A percentile compares a stretch with the other conserved stretches of the same genome.
Evolutionary conservation across 2,329 filamentous ascomycete species (phyloP).

Genomic region (Cercospora canescens): DNA sequence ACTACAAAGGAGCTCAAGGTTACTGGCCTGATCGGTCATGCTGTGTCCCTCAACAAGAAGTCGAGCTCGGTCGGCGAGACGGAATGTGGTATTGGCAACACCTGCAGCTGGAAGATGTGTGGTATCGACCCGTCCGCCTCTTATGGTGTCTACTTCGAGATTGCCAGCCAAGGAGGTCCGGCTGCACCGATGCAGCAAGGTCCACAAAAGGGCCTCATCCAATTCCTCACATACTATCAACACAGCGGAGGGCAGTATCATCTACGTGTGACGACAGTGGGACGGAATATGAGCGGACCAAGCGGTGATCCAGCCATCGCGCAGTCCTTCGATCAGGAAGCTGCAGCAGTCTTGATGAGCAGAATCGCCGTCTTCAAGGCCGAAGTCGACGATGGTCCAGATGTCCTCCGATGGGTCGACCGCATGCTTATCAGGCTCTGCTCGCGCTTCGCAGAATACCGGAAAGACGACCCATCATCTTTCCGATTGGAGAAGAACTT

Average conservation of each 20-base stretch:
- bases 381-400: constrained; percentile 97
- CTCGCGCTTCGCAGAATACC: constrained; percentile 94
- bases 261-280: constrained; percentile 90
- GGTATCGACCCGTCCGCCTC: constrained; percentile 92
- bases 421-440: constrained; percentile 97
- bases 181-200: constrained; percentile 74
- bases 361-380: constrained; percentile 98
- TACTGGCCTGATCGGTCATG: constrained; percentile 94
- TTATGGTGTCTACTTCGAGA: constrained; percentile 97
- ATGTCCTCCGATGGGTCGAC: constrained; percentile 96
- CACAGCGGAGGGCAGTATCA: constrained; percentile 96
- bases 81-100: constrained; percentile 97
- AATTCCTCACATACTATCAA: constrained; percentile 98
- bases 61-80: constrained; percentile 96
- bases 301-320: constrained; percentile 93
- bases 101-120: constrained; percentile 99
- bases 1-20: constrained; percentile 99
- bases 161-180: constrained; percentile 88
- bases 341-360: constrained; percentile 97
- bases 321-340: constrained; percentile 97
- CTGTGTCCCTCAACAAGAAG: constrained; percentile 96
- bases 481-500: constrained; percentile 99
- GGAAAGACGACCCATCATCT: constrained; percentile 95
- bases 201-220: constrained; percentile 91
- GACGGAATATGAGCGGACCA: constrained; percentile 86